phyloP scores from a whole-genome alignment of 2,329 filamentous ascomycete genomes.

The Fusarium pininemorale region DNA sequence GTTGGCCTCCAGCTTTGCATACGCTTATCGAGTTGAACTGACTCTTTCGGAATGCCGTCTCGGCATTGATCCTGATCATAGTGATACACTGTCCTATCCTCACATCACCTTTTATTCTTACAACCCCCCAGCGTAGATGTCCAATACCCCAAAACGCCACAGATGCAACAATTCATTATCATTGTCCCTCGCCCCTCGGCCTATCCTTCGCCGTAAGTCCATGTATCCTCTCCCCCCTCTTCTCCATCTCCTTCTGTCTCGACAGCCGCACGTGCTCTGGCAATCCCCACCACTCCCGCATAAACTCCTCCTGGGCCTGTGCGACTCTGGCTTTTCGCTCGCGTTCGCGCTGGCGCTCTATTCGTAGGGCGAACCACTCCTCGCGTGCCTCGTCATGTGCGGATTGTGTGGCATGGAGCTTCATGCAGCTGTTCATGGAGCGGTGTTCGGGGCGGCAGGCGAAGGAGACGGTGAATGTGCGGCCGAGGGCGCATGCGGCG shows the following conservation, averaged over 20 bases:
- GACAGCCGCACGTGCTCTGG: constrained; percentile 64
- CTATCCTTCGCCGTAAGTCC: constrained; percentile 55
- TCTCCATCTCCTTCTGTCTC: constrained; percentile 57
- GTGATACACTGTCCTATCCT: constrained; percentile 1
- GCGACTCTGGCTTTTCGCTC: constrained; percentile 70
- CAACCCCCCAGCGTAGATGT: constrained; percentile 34
- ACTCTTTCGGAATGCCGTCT: not conserved
- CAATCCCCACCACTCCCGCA: constrained; percentile 74
- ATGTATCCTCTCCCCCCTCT: constrained; percentile 63
- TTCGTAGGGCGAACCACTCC: constrained; percentile 87
- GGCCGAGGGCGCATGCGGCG: constrained; percentile 85
- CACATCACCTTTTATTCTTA: constrained; percentile 28
- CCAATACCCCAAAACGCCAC: constrained; percentile 35
- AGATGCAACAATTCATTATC: constrained; percentile 31
- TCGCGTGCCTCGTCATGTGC: constrained; percentile 89
- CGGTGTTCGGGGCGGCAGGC: constrained; percentile 81
- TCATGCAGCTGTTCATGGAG: constrained; percentile 95
- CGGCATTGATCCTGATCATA: not conserved
- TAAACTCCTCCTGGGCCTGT: constrained; percentile 70
- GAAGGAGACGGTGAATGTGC: constrained; percentile 89
- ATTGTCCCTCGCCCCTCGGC: constrained; percentile 23
- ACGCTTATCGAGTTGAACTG: not conserved
- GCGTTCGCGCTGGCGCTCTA: constrained; percentile 73
- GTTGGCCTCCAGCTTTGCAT: not conserved
- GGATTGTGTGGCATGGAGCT: constrained; percentile 80